These are phyloP conservation scores for Kodamaea suecica DNA, from an alignment of 1,139 yeast genomes.

Conservation along the genomic window DNA sequence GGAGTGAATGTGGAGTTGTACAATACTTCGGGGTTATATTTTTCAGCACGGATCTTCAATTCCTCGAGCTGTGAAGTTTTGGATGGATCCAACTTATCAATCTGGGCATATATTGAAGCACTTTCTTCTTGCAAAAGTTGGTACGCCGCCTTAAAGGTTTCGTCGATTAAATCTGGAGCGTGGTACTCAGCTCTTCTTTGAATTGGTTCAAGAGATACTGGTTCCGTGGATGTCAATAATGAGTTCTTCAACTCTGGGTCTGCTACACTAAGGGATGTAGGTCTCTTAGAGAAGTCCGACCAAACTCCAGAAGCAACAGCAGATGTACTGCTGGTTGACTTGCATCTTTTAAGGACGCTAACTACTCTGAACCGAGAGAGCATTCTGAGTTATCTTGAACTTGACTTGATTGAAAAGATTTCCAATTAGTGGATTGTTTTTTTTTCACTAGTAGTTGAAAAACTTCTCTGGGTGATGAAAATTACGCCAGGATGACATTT, in stretches of 20 bases:
- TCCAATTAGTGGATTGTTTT: constrained; percentile 6
- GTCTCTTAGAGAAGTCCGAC: constrained; percentile 45
- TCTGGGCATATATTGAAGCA: constrained; percentile 18
- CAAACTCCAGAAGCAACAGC: constrained; percentile 37
- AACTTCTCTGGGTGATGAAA: too few relatives aligned
- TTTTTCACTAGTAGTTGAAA: too few relatives aligned
- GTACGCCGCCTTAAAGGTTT: constrained; percentile 69
- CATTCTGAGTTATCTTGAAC: constrained; percentile 10
- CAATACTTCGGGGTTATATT: constrained; percentile 76
- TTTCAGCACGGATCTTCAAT: constrained; percentile 49
- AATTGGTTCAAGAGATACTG: constrained; percentile 24
- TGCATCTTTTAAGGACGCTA: constrained; percentile 9
- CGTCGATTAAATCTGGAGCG: constrained; percentile 67
- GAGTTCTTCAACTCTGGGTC: constrained; percentile 29
- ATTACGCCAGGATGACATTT: too few relatives aligned
- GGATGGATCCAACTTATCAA: constrained; percentile 14
- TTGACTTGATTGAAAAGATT: too few relatives aligned
- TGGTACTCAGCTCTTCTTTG: constrained; percentile 41
- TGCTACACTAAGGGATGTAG: constrained; percentile 36
- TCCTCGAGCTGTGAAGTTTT: constrained; percentile 19
- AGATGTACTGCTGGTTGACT: constrained; percentile 11
- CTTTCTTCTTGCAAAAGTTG: constrained; percentile 53
- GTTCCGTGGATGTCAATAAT: constrained; percentile 33
- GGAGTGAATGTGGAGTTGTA: constrained; percentile 53
- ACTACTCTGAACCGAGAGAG: neutral